Evolutionary conservation across 2,329 filamentous ascomycete genomes (phyloP), one percentile per base, ranked within the genome.

Genomic region (Blastomyces parvus): DNA sequence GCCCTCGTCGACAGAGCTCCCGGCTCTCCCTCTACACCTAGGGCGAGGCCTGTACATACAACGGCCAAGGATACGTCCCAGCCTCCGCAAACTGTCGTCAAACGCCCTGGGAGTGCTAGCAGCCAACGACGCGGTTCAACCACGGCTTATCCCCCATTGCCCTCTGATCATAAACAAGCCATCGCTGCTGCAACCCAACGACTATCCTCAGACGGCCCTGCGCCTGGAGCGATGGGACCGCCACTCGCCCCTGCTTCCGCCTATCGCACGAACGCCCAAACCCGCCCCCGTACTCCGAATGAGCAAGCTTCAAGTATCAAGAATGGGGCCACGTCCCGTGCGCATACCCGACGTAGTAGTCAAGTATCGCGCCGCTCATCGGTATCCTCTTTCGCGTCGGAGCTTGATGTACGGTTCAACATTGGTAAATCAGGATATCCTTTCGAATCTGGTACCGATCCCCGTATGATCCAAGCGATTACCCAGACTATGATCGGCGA

Each of bases 401-500:
- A 99, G 76, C 80, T 99, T 25, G 94, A 99, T 70, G 87, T 87
- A 64, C 85, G 93, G 50, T 97, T 99, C 81, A 91, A 95, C 72
- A 87, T 91, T 50, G 82, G 85, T 13, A 77, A 75, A 30, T 83
- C 83, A 62, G 70, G 80, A 7, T 76, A 80, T 57, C 87, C 87
- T 17, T 83, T 94, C 65, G 84, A 86, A 11, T 81, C 86, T 25
- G 84, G 84, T 66, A 96, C 91, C 5, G 94, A 99, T 77, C 93
- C 93, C 66, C 89, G 93, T 70, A 97, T 99, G 91, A 97, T 99
- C 69, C 91, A 97, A 78, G 94, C 94, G 59, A 97, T 99, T 68
- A 99, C 94, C 1, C 93, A 99, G 77, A 97, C 94, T 22, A 99
- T 99, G 94, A 97, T 99, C 72, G 94, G 94, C 63, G 94, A 99